Evolutionary conservation across 2,329 filamentous ascomycete genomes (phyloP).

Genomic region (Paraconiothyrium brasiliense): DNA sequence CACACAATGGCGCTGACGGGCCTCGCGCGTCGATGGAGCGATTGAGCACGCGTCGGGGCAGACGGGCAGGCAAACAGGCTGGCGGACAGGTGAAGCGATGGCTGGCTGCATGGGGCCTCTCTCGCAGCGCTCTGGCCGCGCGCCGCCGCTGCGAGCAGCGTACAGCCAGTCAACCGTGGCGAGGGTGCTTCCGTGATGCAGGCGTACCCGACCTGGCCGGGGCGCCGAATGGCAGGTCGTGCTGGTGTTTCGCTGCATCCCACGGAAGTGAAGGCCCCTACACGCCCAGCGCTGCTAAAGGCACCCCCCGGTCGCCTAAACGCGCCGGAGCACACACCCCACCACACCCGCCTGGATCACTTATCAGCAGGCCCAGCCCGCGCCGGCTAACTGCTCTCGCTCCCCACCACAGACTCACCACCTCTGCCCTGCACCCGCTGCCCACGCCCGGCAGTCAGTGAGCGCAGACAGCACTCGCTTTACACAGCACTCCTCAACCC

Average conservation of each 20-base stretch:
- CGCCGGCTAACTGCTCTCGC: slow-evolving; percentile 26
- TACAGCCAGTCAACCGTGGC: slow-evolving; percentile 36
- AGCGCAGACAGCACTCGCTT: slow-evolving; percentile 12
- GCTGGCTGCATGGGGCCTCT: slow-evolving; percentile 4
- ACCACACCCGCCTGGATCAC: slow-evolving; percentile 13
- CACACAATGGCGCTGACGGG: not conserved
- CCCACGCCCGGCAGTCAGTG: slow-evolving; percentile 19
- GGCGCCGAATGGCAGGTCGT: slow-evolving; percentile 42
- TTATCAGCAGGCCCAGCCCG: slow-evolving; percentile 38
- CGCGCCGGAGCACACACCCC: slow-evolving; percentile 8
- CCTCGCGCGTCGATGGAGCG: no score
- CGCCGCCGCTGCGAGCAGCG: slow-evolving; percentile 12
- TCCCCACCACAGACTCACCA: slow-evolving; percentile 34
- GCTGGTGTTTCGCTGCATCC: slow-evolving; percentile 36
- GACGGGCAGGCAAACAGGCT: slow-evolving; percentile 27
- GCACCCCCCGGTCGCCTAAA: slow-evolving; percentile 13
- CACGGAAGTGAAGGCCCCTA: slow-evolving; percentile 27
- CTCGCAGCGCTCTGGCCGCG: slow-evolving; percentile 12
- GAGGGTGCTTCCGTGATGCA: slow-evolving; percentile 37
- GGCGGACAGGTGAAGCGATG: slow-evolving; percentile 5
- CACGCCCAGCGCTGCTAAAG: slow-evolving; percentile 11
- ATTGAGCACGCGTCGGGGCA: slow-evolving; percentile 16
- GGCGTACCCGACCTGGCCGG: slow-evolving; percentile 44
- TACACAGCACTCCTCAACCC: no score
- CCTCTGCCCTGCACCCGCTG: slow-evolving; percentile 26